phyloP scores from a whole-genome alignment of 2,329 filamentous ascomycete species.

The Fusarium nisikadoi region DNA sequence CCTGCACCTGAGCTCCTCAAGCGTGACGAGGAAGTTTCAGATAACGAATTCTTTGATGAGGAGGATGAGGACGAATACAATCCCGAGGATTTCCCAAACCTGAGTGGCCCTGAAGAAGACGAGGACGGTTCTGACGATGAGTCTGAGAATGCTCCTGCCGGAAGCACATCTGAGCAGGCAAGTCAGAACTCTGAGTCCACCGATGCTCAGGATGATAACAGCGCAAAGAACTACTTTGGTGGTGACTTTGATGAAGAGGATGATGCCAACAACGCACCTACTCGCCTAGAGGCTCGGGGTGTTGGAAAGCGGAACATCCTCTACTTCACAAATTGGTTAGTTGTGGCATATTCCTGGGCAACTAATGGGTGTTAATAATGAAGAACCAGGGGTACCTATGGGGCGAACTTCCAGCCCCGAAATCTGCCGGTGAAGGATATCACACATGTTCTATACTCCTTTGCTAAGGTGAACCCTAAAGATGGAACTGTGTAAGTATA shows the following conservation, averaged over 20 bases:
- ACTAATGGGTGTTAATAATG: constrained; percentile 14
- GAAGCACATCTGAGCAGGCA: neutral
- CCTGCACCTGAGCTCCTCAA: constrained; percentile 4
- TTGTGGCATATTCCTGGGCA: neutral
- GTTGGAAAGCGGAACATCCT: constrained; percentile 53
- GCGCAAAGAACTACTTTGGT: constrained; percentile 17
- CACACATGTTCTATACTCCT: constrained; percentile 77
- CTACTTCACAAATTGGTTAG: constrained; percentile 67
- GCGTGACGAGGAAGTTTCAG: constrained; percentile 8
- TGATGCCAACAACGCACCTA: constrained; percentile 7
- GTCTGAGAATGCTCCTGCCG: neutral
- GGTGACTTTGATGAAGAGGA: constrained; percentile 18
- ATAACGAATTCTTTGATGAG: constrained; percentile 10
- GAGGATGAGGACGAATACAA: constrained; percentile 14
- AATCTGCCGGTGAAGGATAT: constrained; percentile 74
- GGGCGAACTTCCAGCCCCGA: constrained; percentile 75
- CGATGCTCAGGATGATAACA: neutral
- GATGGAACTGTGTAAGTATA: constrained; percentile 60
- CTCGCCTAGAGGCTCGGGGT: constrained; percentile 28
- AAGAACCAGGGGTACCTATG: constrained; percentile 73
- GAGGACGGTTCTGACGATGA: neutral
- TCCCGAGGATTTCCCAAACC: constrained; percentile 13
- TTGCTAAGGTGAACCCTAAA: constrained; percentile 55
- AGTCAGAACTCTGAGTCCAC: neutral
- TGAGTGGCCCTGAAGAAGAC: constrained; percentile 8